A percentile compares a stretch with the other conserved stretches of the same genome.
phyloP scores from a whole-genome alignment of 257 asterid species.

The Asclepias syriaca region DNA sequence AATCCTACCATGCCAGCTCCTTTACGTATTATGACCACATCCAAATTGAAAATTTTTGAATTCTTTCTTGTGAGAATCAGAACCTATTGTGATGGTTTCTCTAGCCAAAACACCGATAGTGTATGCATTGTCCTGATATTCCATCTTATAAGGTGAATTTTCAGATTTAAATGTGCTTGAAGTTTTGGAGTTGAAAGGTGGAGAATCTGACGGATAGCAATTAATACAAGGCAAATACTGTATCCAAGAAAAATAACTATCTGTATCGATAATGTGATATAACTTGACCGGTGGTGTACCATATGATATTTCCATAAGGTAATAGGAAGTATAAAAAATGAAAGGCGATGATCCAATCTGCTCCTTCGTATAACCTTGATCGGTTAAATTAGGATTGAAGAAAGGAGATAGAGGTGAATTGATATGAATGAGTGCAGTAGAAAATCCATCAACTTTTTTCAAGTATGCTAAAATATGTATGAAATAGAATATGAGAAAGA shows the following conservation, averaged over 20 bases:
- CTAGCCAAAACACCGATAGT: slow-evolving; percentile 16
- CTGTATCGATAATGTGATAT: not conserved
- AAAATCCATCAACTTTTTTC: no score
- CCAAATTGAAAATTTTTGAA: slow-evolving; percentile 21
- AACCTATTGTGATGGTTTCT: slow-evolving; percentile 29
- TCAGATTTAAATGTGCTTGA: not conserved
- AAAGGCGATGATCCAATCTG: not conserved
- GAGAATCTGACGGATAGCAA: not conserved
- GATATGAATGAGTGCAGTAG: no score
- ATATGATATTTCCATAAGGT: not conserved
- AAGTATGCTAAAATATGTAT: no score
- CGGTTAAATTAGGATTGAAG: no score
- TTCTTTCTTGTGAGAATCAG: not conserved
- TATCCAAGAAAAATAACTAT: not conserved
- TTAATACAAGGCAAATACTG: not conserved
- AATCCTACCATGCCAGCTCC: slow-evolving; percentile 24
- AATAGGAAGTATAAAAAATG: not conserved
- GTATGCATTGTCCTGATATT: slow-evolving; percentile 21
- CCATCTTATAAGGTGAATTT: not conserved
- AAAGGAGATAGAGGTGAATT: no score
- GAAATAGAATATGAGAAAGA: no score
- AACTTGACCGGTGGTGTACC: not conserved
- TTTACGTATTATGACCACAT: slow-evolving; percentile 20
- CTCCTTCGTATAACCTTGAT: no score
- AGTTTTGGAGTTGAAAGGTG: not conserved